Evolutionary conservation across 108 stramenopile genomes (phyloP), one percentile per base, ranked within the genome.

Genomic region (Conticribra weissflogii): DNA sequence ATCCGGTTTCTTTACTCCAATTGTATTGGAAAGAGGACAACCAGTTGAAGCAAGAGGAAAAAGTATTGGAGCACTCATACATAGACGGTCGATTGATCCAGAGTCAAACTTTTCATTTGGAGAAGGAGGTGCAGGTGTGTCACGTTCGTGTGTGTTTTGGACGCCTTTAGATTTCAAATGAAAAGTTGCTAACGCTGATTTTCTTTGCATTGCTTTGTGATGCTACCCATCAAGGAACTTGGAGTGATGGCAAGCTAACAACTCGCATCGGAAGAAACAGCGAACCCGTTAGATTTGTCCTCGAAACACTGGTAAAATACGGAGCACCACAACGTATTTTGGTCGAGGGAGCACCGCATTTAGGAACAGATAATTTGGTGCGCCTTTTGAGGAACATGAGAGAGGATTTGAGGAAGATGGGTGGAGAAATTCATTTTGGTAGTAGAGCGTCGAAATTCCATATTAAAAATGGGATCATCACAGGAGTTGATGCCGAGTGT

Each of bases 211-310:
- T 55, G 31, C n/a, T 22, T 46, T 36, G 3, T 23, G 8, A 17
- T 25, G 12, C 25, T 34, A 32, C 0, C 34, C 31, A 27, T 46
- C 9, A 45, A 69, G 68, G 68, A 47, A 98, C 97, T 0, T 98
- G 96, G 96, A 89, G 87, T 54, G 97, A 98, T 75, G 97, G 97
- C 16, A 98, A 98, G 53, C 87, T 98, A 1, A 98, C 97, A 15
- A 98, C 97, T 17, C 70, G 97, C 18, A 96, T 95, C 52, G 96
- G 96, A 31, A 72, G 89, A 44, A 97, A 97, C 64, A 77, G 78
- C n/a, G 81, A 81, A n/a, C 68, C 65, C 9, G 72, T 73, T 9
- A 56, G 96, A 19, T 81, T 50, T 65, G 93, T 96, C 0, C 71
- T 98, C 51, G 83, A 91, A 62, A 88, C 84, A 5, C 74, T 98